A percentile compares a stretch with the other conserved stretches of the same genome.
Conservation (phyloP, 495 filamentous ascomycete species). For the Corynascus novoguineensis region DNA sequence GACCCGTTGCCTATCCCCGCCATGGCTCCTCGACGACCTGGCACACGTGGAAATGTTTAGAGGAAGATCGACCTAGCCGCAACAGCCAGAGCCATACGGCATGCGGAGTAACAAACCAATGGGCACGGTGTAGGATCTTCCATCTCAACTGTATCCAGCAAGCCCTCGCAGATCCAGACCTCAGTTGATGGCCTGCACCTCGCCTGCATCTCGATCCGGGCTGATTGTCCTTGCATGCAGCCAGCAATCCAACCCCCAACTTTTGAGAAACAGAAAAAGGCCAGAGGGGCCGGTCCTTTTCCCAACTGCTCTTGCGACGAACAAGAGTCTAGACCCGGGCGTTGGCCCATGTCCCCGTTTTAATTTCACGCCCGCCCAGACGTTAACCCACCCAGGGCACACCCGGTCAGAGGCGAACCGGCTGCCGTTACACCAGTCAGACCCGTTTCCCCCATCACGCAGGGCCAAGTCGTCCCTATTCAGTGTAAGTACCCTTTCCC, state of each 20-base stretch:
- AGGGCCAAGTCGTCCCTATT: not conserved
- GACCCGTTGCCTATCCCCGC: too few relatives aligned
- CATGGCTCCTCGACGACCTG: too few relatives aligned
- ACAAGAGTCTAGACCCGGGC: conserved; percentile 4
- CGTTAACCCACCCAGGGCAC: not conserved
- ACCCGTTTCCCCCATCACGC: not conserved
- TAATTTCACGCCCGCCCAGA: conserved; percentile 8
- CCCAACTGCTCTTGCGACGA: not conserved
- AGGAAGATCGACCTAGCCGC: not conserved
- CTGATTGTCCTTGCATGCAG: not conserved
- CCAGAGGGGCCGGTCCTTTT: not conserved
- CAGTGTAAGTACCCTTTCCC: conserved; percentile 10
- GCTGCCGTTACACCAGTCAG: conserved; percentile 2
- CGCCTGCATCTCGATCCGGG: not conserved
- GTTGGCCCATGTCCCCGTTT: not conserved
- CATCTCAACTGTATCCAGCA: not conserved
- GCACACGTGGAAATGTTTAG: too few relatives aligned
- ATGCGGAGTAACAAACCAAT: not conserved
- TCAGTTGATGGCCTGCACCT: not conserved
- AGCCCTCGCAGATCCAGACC: not conserved
- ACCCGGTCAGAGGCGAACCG: conserved; percentile 6
- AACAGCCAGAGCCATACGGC: not conserved
- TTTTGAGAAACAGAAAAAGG: not conserved
- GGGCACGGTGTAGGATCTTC: not conserved
- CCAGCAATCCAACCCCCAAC: not conserved